Base-by-base conservation (phyloP, 2,329 filamentous ascomycete genomes). In the Diaporthe sp. region DNA sequence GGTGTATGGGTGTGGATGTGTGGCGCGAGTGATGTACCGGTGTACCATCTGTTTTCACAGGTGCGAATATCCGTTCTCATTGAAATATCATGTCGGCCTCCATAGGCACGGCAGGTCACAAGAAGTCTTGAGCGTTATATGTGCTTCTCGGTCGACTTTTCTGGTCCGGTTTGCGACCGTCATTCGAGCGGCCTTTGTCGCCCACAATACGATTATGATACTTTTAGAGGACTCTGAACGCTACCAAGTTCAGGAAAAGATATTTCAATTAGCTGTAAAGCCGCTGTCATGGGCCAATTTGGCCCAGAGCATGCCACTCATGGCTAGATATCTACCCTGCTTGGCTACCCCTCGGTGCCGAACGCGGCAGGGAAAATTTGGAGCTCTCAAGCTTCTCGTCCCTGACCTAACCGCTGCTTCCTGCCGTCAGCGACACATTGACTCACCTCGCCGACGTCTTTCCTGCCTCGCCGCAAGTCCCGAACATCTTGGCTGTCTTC, bases 341-440 rank as follows among this genome's bases (percentile, higher is more conserved):
- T n/a, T 19, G 39, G 67, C 25, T 8, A 22, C 9, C 68, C 34
- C 12, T 73, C 71, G 71, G 71, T 61, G 55, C 71, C 71, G 71
- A 73, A 65, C 58, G 37, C 58, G 71, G 58, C 46, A 34, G 12
- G 28, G 46, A 73, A 73, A 73, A 65, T 73, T 73, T 73, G 71
- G 71, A 65, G 58, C 46, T 25, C 31, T 31, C 37, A 17, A 53
- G 39, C 28, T 10, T 42, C 42, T 71, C 61, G 72, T 58, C 62
- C 42, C 72, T 46, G 22, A 71, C 62, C 61, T 39, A 62, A 67
- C 49, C 25, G 6, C 70, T 51, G 19, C 39, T 31, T 6, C 34
- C 31, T 19, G 34, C 31, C 17, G 49, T 55, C 65, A 70, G 34
- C 65, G 34, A 34, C 42, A 25, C 22, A 28, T 70, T 39, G 39